Conservation (phyloP, 192 early-diverging fungal genomes). For the Mortierella claussenii region DNA sequence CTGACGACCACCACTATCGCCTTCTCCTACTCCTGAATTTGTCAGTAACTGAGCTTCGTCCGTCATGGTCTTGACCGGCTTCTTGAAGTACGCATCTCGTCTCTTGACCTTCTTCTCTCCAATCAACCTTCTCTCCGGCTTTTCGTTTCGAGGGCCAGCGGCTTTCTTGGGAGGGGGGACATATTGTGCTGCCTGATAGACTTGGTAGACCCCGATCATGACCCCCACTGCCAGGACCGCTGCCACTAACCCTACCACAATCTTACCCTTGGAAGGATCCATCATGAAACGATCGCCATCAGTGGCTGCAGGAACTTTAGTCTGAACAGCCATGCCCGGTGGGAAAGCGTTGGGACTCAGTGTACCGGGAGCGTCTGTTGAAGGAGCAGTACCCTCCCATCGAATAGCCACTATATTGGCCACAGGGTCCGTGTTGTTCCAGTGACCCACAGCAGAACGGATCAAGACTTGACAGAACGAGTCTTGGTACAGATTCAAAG, state of each 20-base stretch:
- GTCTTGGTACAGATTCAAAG: slow-evolving; percentile 25
- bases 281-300: background rate
- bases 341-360: slow-evolving; percentile 7
- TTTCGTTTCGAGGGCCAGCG: background rate
- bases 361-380: slow-evolving; percentile 7
- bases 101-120: slow-evolving; percentile 24
- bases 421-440: slow-evolving; percentile 8
- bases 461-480: slow-evolving; percentile 6
- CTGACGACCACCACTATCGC: too few species aligned
- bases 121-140: background rate
- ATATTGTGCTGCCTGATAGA: slow-evolving; percentile 35
- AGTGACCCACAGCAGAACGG: slow-evolving; percentile 21
- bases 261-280: slow-evolving; percentile 24
- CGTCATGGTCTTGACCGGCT: slow-evolving; percentile 1
- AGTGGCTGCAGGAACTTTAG: background rate
- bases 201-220: slow-evolving; percentile 3
- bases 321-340: background rate
- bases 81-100: slow-evolving; percentile 23
- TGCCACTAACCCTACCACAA: slow-evolving; percentile 17
- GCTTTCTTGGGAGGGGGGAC: slow-evolving; percentile 14
- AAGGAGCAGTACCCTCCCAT: slow-evolving; percentile 24
- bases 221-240: slow-evolving; percentile 14
- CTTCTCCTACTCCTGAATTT: too few species aligned
- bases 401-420: slow-evolving; percentile 2
- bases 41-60: too few species aligned